A percentile compares a stretch with the other conserved stretches of the same genome.
Conservation (phyloP, 805 yeast species). For the Pichia kluyveri region DNA sequence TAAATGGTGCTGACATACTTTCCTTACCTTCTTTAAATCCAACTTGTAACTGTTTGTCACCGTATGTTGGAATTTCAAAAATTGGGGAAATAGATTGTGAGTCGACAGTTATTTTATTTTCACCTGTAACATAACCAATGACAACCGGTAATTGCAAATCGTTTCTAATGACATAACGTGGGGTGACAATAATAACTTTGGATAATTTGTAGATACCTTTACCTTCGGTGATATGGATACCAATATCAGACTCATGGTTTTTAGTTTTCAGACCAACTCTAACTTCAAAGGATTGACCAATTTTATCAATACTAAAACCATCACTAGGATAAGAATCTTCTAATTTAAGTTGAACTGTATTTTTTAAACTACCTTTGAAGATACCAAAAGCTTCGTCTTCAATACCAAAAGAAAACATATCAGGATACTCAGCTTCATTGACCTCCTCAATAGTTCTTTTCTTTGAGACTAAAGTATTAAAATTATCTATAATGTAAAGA, state of each 20-base stretch:
- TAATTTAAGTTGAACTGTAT: slow-evolving; percentile 57
- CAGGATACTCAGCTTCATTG: slow-evolving; percentile 33
- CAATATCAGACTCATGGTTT: slow-evolving; percentile 61
- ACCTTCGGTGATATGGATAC: slow-evolving; percentile 72
- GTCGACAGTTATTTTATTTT: slow-evolving; percentile 36
- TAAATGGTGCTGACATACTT: slow-evolving; percentile 84
- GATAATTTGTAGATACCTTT: slow-evolving; percentile 72
- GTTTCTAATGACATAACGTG: slow-evolving; percentile 73
- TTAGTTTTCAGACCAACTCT: slow-evolving; percentile 37
- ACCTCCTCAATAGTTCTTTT: background rate
- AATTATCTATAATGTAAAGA: slow-evolving; percentile 47
- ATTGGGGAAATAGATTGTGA: slow-evolving; percentile 46
- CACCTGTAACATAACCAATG: slow-evolving; percentile 61
- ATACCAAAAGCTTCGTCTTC: slow-evolving; percentile 30
- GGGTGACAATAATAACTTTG: slow-evolving; percentile 71
- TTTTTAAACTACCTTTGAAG: slow-evolving; percentile 30
- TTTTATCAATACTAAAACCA: slow-evolving; percentile 77
- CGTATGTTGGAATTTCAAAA: slow-evolving; percentile 50
- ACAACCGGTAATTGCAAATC: slow-evolving; percentile 45
- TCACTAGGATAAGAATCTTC: slow-evolving; percentile 65
- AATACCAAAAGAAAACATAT: slow-evolving; percentile 76
- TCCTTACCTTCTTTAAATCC: slow-evolving; percentile 49
- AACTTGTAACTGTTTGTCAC: slow-evolving; percentile 51
- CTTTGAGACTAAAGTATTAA: slow-evolving; percentile 41
- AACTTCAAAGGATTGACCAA: slow-evolving; percentile 68